Conservation (phyloP, 1,284 basidiomycete species). For the Leccinum solheimii region DNA sequence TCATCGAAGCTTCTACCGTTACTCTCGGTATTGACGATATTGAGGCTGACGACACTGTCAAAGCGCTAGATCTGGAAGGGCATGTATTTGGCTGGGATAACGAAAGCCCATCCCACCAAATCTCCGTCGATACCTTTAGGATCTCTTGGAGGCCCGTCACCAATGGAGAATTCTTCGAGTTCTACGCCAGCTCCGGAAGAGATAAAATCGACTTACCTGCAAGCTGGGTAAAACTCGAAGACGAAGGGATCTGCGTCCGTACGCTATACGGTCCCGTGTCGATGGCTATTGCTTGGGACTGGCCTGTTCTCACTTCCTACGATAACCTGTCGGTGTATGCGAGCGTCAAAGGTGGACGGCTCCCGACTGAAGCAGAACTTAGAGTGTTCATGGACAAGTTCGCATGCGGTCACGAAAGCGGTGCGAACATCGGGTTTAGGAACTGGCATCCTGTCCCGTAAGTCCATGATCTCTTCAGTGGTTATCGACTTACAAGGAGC, state of each 20-base stretch:
- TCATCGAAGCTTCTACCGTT: constrained; percentile 62
- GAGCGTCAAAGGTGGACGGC: constrained; percentile 80
- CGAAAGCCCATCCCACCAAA: constrained; percentile 72
- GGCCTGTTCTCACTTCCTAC: constrained; percentile 87
- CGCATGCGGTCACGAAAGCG: constrained; percentile 67
- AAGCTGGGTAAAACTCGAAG: constrained; percentile 60
- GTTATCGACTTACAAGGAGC: constrained; percentile 7
- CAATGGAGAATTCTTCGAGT: constrained; percentile 75
- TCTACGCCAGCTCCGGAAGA: constrained; percentile 45
- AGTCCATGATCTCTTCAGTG: constrained; percentile 34
- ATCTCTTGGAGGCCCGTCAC: constrained; percentile 86
- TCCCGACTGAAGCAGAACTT: constrained; percentile 91
- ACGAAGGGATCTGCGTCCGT: constrained; percentile 63
- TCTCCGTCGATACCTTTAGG: constrained; percentile 62
- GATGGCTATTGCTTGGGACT: constrained; percentile 74
- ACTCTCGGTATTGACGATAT: constrained; percentile 83
- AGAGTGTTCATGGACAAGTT: constrained; percentile 75
- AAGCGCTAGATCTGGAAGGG: constrained; percentile 39
- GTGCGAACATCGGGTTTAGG: constrained; percentile 82
- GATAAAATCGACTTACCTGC: constrained; percentile 49
- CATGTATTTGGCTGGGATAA: constrained; percentile 97
- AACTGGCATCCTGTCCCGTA: constrained; percentile 94
- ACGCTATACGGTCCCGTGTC: constrained; percentile 86
- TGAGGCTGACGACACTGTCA: constrained; percentile 66
- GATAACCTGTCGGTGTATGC: constrained; percentile 81